A percentile compares a stretch with the other conserved stretches of the same genome.
These are phyloP conservation scores for Liquidambar formosana DNA, from an alignment of 164 flowering plant genomes.

Conservation along the genomic window DNA sequence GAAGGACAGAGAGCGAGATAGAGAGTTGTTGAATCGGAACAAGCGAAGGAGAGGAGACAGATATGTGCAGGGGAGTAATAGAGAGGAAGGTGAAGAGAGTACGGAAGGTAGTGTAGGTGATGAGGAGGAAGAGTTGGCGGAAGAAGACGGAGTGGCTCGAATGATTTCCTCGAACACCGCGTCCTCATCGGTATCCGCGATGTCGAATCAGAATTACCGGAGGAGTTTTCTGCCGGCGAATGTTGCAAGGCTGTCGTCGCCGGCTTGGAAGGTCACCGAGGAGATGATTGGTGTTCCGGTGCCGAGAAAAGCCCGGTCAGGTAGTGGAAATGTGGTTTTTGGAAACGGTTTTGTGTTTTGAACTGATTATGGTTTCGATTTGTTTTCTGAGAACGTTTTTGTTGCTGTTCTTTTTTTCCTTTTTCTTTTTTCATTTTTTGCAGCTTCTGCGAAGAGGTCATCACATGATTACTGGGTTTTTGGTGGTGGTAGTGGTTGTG, in stretches of 20 bases:
- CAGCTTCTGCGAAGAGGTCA: slow-evolving; percentile 35
- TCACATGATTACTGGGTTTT: too few species aligned
- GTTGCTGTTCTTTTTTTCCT: neutral
- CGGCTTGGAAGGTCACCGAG: slow-evolving; percentile 18
- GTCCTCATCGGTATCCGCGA: neutral
- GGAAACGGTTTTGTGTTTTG: neutral
- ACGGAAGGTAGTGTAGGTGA: slow-evolving; percentile 16
- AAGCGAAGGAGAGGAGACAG: slow-evolving; percentile 30
- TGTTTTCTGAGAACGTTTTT: neutral
- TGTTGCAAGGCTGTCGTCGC: slow-evolving; percentile 6
- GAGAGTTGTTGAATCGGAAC: slow-evolving; percentile 15
- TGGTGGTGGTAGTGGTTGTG: slow-evolving; percentile 17
- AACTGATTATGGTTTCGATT: too few species aligned
- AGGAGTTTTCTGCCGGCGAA: too few species aligned
- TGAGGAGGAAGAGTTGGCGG: slow-evolving; percentile 24
- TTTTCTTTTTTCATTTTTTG: neutral
- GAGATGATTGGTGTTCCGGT: slow-evolving; percentile 36
- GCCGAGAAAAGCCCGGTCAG: slow-evolving; percentile 48
- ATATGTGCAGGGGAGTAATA: too few species aligned
- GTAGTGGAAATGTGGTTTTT: slow-evolving; percentile 14
- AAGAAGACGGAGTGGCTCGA: slow-evolving; percentile 15
- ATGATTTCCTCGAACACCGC: too few species aligned
- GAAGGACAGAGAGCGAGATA: too few species aligned
- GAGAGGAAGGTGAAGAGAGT: slow-evolving; percentile 22
- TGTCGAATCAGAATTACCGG: slow-evolving; percentile 8